A percentile compares a stretch with the other conserved stretches of the same genome.
phyloP scores from a whole-genome alignment of 306 rosid species.

The Urtica urens region DNA sequence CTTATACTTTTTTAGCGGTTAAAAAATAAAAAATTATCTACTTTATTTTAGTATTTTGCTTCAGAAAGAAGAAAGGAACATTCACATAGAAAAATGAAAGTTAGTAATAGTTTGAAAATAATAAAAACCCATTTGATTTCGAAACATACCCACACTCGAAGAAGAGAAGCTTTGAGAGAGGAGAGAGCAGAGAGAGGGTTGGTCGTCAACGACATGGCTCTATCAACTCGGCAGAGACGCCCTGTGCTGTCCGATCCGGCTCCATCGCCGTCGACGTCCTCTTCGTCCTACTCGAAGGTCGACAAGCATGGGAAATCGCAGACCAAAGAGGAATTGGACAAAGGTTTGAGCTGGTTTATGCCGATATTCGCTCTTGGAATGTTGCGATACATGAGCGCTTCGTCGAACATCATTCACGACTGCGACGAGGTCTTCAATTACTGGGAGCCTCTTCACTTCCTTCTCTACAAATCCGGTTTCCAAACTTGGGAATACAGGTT shows the following conservation, averaged over 20 bases:
- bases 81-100: background rate
- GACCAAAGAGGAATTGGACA: slow-evolving; percentile 12
- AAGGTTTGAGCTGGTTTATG: slow-evolving; percentile 58
- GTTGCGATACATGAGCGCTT: slow-evolving; percentile 80
- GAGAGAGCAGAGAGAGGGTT: background rate
- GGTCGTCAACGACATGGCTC: slow-evolving; percentile 24
- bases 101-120: too few relatives aligned
- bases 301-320: slow-evolving; percentile 40
- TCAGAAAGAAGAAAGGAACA: slow-evolving; percentile 4
- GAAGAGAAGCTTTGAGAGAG: too few relatives aligned
- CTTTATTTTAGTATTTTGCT: background rate
- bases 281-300: slow-evolving; percentile 44
- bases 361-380: slow-evolving; percentile 53
- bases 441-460: slow-evolving; percentile 98
- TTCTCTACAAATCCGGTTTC: slow-evolving; percentile 87
- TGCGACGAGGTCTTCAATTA: slow-evolving; percentile 97
- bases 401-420: slow-evolving; percentile 86
- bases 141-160: background rate
- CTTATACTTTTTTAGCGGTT: background rate
- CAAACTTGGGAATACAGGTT: slow-evolving; percentile 98
- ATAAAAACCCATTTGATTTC: background rate
- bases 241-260: slow-evolving; percentile 39
- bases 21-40: background rate
- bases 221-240: slow-evolving; percentile 55
- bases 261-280: slow-evolving; percentile 22